A percentile compares a stretch with the other conserved stretches of the same genome.
Conservation (phyloP, 1,139 yeast genomes). For the Zygosaccharomyces pseudobailii region DNA sequence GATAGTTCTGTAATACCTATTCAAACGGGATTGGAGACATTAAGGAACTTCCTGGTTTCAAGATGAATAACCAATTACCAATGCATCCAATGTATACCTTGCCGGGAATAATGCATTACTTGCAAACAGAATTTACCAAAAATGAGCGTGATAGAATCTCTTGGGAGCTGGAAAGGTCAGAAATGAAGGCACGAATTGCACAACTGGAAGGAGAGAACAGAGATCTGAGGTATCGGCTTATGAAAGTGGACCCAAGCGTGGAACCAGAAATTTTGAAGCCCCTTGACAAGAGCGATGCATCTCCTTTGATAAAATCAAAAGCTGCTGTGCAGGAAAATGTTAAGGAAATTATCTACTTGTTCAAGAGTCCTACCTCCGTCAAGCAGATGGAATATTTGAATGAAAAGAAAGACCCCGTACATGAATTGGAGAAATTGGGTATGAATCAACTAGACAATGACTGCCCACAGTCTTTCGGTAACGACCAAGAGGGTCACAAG, state of each 20-base stretch:
- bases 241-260: conserved; percentile 36
- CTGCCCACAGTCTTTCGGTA: neutral
- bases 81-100: conserved; percentile 27
- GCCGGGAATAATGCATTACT: conserved; percentile 52
- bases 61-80: conserved; percentile 12
- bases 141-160: conserved; percentile 52
- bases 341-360: conserved; percentile 33
- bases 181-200: conserved; percentile 54
- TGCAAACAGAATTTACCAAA: conserved; percentile 53
- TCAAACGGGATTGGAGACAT: neutral
- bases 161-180: conserved; percentile 53
- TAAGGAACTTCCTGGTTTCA: neutral
- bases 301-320: conserved; percentile 24
- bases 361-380: conserved; percentile 29
- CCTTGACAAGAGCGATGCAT: conserved; percentile 6
- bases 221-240: conserved; percentile 46
- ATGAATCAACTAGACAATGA: conserved; percentile 11
- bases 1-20: neutral
- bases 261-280: neutral
- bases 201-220: conserved; percentile 62
- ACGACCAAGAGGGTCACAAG: neutral
- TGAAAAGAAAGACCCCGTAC: conserved; percentile 20
- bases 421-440: conserved; percentile 24
- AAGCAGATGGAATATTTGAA: conserved; percentile 26
- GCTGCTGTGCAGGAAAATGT: conserved; percentile 33